Percentiles rank a stretch among this genome's conserved stretches.
Evolutionary conservation across 176 grass and related monocot species (phyloP).

Genomic region (Carex cristatella): DNA sequence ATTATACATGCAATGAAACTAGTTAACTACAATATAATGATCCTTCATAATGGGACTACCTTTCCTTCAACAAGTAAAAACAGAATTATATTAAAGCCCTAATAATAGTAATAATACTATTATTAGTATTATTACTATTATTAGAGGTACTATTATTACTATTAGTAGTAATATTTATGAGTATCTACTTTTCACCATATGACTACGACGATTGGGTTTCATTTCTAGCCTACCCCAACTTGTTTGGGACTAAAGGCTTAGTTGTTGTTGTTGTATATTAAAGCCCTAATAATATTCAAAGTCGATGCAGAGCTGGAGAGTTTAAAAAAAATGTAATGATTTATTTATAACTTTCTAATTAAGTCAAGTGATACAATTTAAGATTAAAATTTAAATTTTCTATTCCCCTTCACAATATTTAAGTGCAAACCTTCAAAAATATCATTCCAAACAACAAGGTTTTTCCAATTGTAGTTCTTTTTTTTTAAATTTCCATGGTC

Average conservation of each 20-base stretch:
- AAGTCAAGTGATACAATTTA: background rate
- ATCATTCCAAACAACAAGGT: background rate
- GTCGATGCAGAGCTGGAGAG: background rate
- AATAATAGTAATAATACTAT: background rate
- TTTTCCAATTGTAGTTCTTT: background rate
- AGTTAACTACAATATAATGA: background rate
- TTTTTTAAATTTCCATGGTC: no score
- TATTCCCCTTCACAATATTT: background rate
- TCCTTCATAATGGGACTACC: background rate
- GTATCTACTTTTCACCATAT: no score
- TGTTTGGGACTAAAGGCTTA: no score
- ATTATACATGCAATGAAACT: background rate
- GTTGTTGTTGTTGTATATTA: background rate
- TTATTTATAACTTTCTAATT: background rate
- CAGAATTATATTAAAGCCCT: background rate
- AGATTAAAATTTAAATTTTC: background rate
- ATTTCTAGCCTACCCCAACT: no score
- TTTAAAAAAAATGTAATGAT: background rate
- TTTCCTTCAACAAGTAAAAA: background rate
- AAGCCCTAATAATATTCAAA: background rate
- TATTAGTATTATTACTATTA: no score
- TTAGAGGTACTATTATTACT: no score
- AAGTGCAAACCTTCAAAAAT: background rate
- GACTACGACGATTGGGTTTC: no score
- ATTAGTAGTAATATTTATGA: no score